A percentile compares a stretch with the other conserved stretches of the same genome.
These are phyloP conservation scores for Russula virescens DNA, from an alignment of 768 basidiomycete species.

Conservation along the genomic window DNA sequence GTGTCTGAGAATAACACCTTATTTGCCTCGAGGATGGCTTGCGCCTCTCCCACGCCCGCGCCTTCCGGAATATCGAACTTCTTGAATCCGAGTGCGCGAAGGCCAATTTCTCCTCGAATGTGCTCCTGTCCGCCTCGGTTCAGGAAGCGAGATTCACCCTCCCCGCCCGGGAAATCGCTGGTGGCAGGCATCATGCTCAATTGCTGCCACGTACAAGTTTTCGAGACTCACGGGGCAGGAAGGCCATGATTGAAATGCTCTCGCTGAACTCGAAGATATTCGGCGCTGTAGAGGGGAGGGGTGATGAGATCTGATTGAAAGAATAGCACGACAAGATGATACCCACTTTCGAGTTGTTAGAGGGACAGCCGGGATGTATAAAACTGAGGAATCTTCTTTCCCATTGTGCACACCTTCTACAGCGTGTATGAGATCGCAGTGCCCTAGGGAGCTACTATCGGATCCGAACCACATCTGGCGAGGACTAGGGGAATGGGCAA, in stretches of 20 bases:
- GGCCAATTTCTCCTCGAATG: slow-evolving; percentile 26
- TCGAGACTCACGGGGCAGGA: slow-evolving; percentile 44
- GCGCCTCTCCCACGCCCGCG: slow-evolving; percentile 9
- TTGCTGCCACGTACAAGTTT: neutral
- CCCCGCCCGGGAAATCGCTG: slow-evolving; percentile 53
- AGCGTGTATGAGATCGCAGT: slow-evolving; percentile 40
- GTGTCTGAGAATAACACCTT: slow-evolving; percentile 1
- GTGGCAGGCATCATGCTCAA: neutral
- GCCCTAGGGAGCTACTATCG: slow-evolving; percentile 23
- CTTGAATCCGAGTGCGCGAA: slow-evolving; percentile 20
- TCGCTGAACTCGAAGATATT: slow-evolving; percentile 58
- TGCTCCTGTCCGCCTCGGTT: slow-evolving; percentile 40
- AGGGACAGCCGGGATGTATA: slow-evolving; percentile 75
- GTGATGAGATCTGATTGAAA: neutral
- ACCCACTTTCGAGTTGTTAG: slow-evolving; percentile 46
- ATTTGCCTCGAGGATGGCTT: slow-evolving; percentile 13
- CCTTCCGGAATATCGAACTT: slow-evolving; percentile 8
- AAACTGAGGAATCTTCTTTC: slow-evolving; percentile 54
- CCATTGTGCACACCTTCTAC: slow-evolving; percentile 51
- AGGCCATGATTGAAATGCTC: slow-evolving; percentile 53
- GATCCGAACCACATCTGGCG: neutral
- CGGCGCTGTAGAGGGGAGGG: slow-evolving; percentile 32
- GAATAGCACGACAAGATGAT: neutral
- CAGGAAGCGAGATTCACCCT: slow-evolving; percentile 36
- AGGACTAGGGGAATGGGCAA: no score